Evolutionary conservation across 306 rosid genomes (phyloP), one percentile per base, ranked within the genome.

Genomic region (Prunus campanulata): DNA sequence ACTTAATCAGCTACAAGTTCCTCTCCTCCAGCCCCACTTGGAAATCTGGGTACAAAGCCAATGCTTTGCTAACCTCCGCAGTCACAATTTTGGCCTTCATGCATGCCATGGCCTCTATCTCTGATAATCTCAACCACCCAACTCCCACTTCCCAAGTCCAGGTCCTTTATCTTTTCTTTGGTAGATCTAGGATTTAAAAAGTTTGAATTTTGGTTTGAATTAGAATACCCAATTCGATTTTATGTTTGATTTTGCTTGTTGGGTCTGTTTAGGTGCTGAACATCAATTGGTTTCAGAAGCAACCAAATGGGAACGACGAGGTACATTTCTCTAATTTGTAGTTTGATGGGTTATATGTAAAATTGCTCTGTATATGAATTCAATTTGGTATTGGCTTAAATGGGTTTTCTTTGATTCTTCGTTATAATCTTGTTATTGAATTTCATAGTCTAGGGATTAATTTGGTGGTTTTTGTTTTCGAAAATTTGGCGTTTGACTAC

Each of bases 31-130:
- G 30, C 3, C 30, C 30, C 30, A 29, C 30, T 29, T 29, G 30
- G 30, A 29, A 29, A 29, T 29, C 30, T 84, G 93, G 92, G 42
- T 83, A 86, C 74, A 82, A 93, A 90, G 93, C 90, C 50, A 93
- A 88, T 65, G 98, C 93, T 63, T 5, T 93, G 85, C 67, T 93
- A 18, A 91, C 97, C 62, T 93, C 91, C 60, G 83, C 96, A 15
- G 77, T 92, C 9, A 91, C 97, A 10, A 90, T 93, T 63, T 86
- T 93, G 0, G 98, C 97, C 24, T 73, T 93, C 19, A 81, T 90
- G 82, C 90, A 91, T 71, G 91, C 88, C 54, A 82, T 91, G 80
- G 96, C 97, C 5, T 91, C 98, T 47, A 10, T 91, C 22, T 83
- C 30, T 29, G 30, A 29, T 29, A 29, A 29, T 29, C 30, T 29